Conservation (phyloP, 106 monocot genomes). For the Xerophyta viscosa region DNA sequence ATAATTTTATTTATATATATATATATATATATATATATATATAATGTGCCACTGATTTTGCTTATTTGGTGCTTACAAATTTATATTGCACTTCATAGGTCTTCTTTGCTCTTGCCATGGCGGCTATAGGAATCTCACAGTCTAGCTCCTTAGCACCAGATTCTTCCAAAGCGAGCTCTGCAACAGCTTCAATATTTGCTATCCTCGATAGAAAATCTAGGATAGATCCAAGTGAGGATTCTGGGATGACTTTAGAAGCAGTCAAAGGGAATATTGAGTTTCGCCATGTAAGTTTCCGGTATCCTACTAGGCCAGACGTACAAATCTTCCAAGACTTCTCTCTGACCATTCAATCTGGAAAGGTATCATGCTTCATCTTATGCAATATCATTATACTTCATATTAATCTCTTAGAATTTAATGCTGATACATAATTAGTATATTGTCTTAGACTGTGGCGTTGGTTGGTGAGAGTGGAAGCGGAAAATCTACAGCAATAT, state of each 20-base stretch:
- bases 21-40: too few species aligned
- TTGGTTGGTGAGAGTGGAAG: conserved; percentile 17
- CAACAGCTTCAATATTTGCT: conserved; percentile 39
- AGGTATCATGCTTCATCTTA: conserved; percentile 12
- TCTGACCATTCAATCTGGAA: conserved; percentile 32
- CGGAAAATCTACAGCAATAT: conserved; percentile 15
- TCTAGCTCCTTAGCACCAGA: conserved; percentile 39
- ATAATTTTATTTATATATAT: too few species aligned
- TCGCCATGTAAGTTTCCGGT: conserved; percentile 43
- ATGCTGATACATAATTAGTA: too few species aligned
- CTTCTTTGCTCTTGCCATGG: conserved; percentile 48
- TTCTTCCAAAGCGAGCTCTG: conserved; percentile 39
- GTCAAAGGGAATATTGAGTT: conserved; percentile 40
- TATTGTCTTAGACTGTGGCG: conserved; percentile 11
- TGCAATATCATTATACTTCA: too few species aligned
- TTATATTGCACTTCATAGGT: too few species aligned
- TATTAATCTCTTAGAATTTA: too few species aligned
- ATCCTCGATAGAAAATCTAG: conserved; percentile 43
- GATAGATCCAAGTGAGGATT: conserved; percentile 40
- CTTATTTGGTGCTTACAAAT: too few species aligned
- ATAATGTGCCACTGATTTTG: too few species aligned
- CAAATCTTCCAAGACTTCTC: conserved; percentile 50
- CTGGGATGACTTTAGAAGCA: conserved; percentile 31
- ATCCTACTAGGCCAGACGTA: conserved; percentile 44
- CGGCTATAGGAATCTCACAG: conserved; percentile 39